Conservation (phyloP, 345 rosid species). For the Salix udensis region DNA sequence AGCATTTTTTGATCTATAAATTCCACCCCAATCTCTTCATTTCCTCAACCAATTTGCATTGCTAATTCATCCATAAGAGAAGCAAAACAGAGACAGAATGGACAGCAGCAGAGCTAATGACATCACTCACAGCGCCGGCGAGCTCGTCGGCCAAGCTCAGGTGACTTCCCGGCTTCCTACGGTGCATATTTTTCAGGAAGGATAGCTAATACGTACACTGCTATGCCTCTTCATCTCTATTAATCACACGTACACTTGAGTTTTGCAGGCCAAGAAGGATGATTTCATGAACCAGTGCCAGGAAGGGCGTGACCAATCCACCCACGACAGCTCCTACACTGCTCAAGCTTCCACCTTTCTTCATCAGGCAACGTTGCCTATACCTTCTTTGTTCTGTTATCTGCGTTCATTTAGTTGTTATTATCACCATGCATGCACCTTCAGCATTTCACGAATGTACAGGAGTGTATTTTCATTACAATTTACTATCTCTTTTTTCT, state of each 20-base stretch:
- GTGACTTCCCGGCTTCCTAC: not conserved
- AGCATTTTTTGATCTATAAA: not conserved
- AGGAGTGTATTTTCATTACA: no score
- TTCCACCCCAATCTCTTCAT: not conserved
- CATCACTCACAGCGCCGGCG: not conserved
- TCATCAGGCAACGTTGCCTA: conserved; percentile 16
- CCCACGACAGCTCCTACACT: not conserved
- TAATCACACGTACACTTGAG: not conserved
- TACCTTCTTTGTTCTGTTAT: not conserved
- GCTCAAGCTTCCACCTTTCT: conserved; percentile 22
- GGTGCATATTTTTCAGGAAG: not conserved
- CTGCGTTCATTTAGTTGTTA: not conserved
- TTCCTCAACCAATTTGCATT: not conserved
- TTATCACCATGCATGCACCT: not conserved
- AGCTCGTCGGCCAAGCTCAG: conserved; percentile 13
- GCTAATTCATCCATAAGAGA: not conserved
- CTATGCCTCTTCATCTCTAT: no score
- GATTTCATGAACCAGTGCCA: not conserved
- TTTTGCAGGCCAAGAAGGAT: conserved; percentile 6
- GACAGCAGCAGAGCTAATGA: not conserved
- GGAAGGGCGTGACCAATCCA: not conserved
- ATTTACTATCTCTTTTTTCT: no score
- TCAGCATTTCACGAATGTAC: no score
- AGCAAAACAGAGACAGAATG: conserved; percentile 9
- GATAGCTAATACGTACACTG: no score